Conservation (phyloP, 1,284 basidiomycete genomes). For the Dichomitus squalens region DNA sequence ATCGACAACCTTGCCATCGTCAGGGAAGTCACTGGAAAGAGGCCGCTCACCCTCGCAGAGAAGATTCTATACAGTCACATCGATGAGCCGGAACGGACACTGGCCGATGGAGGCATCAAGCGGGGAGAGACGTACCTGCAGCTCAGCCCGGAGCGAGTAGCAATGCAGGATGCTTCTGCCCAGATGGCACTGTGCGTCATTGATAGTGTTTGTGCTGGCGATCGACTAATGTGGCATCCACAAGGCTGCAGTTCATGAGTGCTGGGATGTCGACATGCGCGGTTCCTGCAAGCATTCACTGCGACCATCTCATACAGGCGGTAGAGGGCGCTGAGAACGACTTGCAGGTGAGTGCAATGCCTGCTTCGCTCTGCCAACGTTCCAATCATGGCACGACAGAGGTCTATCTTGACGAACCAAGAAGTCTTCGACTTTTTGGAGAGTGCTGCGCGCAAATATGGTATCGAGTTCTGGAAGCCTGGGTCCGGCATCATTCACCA, state of each 20-base stretch:
- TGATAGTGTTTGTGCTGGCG: not conserved
- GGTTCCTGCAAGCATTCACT: constrained; percentile 90
- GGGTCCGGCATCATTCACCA: constrained; percentile 98
- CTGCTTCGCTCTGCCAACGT: not conserved
- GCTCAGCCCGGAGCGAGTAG: constrained; percentile 90
- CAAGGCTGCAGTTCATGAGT: constrained; percentile 97
- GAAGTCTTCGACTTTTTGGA: constrained; percentile 99
- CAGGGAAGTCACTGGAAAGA: constrained; percentile 65
- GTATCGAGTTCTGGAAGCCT: constrained; percentile 94
- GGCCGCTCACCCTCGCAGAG: constrained; percentile 90
- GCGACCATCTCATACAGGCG: constrained; percentile 97
- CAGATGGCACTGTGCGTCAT: constrained; percentile 82
- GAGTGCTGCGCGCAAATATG: constrained; percentile 94
- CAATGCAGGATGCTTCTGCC: constrained; percentile 99
- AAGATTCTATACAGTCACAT: constrained; percentile 98
- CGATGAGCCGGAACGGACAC: constrained; percentile 73
- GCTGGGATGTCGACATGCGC: constrained; percentile 86
- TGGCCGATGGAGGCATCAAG: constrained; percentile 68
- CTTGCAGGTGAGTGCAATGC: constrained; percentile 60
- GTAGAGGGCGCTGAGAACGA: constrained; percentile 82
- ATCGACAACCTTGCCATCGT: constrained; percentile 78
- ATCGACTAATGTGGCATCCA: not conserved
- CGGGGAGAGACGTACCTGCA: constrained; percentile 92
- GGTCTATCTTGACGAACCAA: constrained; percentile 87
- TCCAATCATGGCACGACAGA: constrained; percentile 41